Evolutionary conservation across 2,329 filamentous ascomycete genomes (phyloP).

Genomic region (Grosmannia clavigera): DNA sequence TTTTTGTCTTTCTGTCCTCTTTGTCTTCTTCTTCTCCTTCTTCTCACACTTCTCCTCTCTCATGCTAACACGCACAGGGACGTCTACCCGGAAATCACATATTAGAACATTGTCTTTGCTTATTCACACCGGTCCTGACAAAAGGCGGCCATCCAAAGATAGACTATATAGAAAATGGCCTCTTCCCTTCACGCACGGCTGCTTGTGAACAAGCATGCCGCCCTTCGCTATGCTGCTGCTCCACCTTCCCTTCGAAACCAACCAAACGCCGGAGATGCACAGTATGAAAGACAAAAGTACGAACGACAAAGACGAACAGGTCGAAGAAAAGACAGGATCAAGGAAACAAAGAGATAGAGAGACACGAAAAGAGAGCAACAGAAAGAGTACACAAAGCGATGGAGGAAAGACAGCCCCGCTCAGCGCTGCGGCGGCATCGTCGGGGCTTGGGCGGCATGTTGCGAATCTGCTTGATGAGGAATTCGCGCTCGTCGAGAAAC

Average conservation of each 20-base stretch:
- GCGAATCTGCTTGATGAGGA: conserved; percentile 86
- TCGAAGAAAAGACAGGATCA: background rate
- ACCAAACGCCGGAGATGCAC: background rate
- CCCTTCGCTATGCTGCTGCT: too few relatives aligned
- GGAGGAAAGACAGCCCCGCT: background rate
- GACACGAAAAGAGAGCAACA: background rate
- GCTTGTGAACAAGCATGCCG: too few relatives aligned
- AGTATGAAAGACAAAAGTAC: background rate
- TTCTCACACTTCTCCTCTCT: background rate
- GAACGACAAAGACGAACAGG: background rate
- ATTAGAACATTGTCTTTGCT: background rate
- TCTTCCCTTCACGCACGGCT: too few relatives aligned
- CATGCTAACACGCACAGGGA: conserved; percentile 32
- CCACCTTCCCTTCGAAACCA: too few relatives aligned
- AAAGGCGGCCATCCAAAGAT: too few relatives aligned
- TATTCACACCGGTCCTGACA: background rate
- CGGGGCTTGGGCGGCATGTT: conserved; percentile 51
- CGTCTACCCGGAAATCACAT: conserved; percentile 9
- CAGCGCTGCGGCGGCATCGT: conserved; percentile 24
- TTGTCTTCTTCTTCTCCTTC: background rate
- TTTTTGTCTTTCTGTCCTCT: background rate
- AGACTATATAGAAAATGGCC: too few relatives aligned
- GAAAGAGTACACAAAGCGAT: background rate
- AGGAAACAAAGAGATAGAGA: background rate
- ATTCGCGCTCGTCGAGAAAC: conserved; percentile 96